Base-by-base conservation (phyloP, 192 early-diverging fungal genomes). In the Backusella sp. region DNA sequence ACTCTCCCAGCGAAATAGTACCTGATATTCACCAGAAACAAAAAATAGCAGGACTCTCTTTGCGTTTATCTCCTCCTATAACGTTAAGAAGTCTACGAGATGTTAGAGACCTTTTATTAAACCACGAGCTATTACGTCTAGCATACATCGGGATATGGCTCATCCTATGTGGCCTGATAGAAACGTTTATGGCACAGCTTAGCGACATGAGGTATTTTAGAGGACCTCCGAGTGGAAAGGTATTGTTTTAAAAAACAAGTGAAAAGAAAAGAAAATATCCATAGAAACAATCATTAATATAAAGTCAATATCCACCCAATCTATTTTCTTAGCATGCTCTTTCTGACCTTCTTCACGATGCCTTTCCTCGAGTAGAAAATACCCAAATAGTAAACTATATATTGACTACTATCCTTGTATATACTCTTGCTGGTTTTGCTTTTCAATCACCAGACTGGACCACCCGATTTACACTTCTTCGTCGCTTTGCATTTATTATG, bases 401-500 rank as follows among this genome's bases (percentile, higher is more conserved):
- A 1, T 81, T 90, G 19, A 80, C 84, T 0, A 70, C 84, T 4
- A 86, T 83, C 1, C 77, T 88, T 0, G 62, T 88, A 8, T 79
- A 84, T 28, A 76, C 85, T 53, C 75, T 88, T 1, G 70, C 84
- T 11, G 84, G 81, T 6, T 83, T 86, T 68, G 78, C 76, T 3
- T 6, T 81, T 15, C 71, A 84, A 44, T 83, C 80, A 3, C 73
- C 75, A 9, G 82, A 84, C 23, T 90, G 89, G 89, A 82, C 85
- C 1, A 73, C 82, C 35, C 81, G 88, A 1, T 77, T 86, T 66
- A 85, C 86, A 72, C 73, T 88, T n/a, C 30, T 91, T 3, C 83
- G 90, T 14, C 80, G 90, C 0, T 80, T 84, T 35, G 79, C 75
- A 3, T 88, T 87, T 83, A 83, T 91, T 73, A 84, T 91, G 56